Percentiles rank a stretch among this genome's conserved stretches.
Evolutionary conservation across 306 rosid genomes (phyloP).

Genomic region (Prunus armeniaca): DNA sequence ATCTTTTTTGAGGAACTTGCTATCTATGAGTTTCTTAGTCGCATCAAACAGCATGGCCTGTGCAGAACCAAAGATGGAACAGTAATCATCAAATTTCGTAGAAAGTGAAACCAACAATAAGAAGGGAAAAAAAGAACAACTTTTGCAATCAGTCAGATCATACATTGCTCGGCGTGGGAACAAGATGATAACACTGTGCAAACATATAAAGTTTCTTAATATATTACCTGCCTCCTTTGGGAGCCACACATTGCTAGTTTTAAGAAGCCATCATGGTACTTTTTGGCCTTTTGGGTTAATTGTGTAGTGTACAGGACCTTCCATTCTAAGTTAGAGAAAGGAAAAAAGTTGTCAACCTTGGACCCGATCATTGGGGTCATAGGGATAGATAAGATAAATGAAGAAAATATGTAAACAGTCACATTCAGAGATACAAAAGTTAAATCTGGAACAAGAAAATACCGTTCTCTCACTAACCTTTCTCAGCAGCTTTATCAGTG

Average conservation of each 20-base stretch:
- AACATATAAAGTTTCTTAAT: slow-evolving; percentile 6
- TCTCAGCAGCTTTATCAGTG: slow-evolving; percentile 23
- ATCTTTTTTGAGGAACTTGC: slow-evolving; percentile 57
- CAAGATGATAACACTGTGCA: neutral
- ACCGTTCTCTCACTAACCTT: slow-evolving; percentile 37
- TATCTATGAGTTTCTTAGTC: slow-evolving; percentile 48
- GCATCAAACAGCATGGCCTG: slow-evolving; percentile 66
- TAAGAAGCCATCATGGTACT: slow-evolving; percentile 71
- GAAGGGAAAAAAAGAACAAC: neutral
- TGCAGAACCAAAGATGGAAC: slow-evolving; percentile 17
- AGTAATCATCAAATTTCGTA: slow-evolving; percentile 7
- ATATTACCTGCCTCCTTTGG: slow-evolving; percentile 57
- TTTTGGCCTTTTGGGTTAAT: slow-evolving; percentile 60
- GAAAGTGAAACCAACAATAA: slow-evolving; percentile 10
- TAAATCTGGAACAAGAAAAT: neutral
- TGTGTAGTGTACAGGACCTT: slow-evolving; percentile 63
- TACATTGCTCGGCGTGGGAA: neutral
- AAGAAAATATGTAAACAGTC: neutral
- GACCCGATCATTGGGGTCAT: neutral
- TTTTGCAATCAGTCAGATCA: neutral
- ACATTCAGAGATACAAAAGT: neutral
- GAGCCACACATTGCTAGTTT: slow-evolving; percentile 47
- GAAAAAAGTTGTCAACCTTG: neutral
- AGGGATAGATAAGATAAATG: neutral
- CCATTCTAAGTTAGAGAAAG: slow-evolving; percentile 52